Conservation (phyloP, 2,329 filamentous ascomycete species). For the Leptosphaerulina australis region DNA sequence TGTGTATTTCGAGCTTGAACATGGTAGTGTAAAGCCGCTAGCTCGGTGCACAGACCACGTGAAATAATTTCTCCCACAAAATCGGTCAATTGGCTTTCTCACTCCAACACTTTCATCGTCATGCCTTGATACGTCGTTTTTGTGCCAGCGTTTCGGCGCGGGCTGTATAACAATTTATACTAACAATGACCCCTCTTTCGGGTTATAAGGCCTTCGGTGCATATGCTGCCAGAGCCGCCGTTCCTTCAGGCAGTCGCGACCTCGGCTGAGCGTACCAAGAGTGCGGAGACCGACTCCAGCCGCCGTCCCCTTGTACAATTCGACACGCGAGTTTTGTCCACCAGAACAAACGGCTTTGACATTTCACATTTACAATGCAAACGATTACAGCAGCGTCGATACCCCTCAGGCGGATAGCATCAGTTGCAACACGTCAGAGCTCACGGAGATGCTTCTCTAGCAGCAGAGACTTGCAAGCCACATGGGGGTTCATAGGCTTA, state of each 20-base stretch:
- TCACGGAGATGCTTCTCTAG: constrained; percentile 53
- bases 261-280: constrained; percentile 42
- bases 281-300: constrained; percentile 43
- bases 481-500: constrained; percentile 59
- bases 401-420: constrained; percentile 34
- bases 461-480: constrained; percentile 49
- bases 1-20: not conserved
- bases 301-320: constrained; percentile 29
- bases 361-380: constrained; percentile 35
- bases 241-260: constrained; percentile 24
- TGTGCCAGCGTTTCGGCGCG: constrained; percentile 11
- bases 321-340: constrained; percentile 22
- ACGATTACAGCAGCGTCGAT: constrained; percentile 36
- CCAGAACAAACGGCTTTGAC: constrained; percentile 20
- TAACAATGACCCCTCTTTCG: not conserved
- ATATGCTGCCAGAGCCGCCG: constrained; percentile 7
- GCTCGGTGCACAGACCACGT: constrained; percentile 1
- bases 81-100: not conserved
- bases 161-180: not conserved
- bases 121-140: constrained; percentile 12
- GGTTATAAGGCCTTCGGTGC: not conserved
- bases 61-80: constrained; percentile 11
- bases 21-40: constrained; percentile 1
- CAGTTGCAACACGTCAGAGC: constrained; percentile 25
- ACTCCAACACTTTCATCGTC: constrained; percentile 7